Conservation (phyloP, 345 rosid genomes). For the Viola odorata region DNA sequence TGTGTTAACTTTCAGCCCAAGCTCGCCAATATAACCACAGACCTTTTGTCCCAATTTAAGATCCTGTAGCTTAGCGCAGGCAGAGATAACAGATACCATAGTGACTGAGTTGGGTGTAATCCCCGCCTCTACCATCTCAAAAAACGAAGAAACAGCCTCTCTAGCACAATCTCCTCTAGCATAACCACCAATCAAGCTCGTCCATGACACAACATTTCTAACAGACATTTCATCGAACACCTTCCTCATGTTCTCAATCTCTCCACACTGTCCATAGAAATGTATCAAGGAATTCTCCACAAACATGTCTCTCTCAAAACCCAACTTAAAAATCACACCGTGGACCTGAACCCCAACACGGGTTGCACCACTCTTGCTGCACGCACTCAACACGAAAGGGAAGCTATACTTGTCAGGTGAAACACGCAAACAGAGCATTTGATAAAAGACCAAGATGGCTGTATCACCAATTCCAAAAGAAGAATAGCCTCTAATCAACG, state of each 20-base stretch:
- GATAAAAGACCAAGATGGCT: slow-evolving; percentile 35
- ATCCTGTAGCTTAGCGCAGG: slow-evolving; percentile 60
- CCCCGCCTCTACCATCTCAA: slow-evolving; percentile 42
- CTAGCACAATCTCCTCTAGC: slow-evolving; percentile 33
- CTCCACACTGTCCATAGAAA: slow-evolving; percentile 50
- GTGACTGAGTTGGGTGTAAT: slow-evolving; percentile 48
- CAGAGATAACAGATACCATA: slow-evolving; percentile 54
- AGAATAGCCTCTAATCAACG: slow-evolving; percentile 52
- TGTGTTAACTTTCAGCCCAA: slow-evolving; percentile 36
- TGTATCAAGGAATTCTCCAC: slow-evolving; percentile 58
- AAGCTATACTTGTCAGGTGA: slow-evolving; percentile 54
- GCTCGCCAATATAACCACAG: slow-evolving; percentile 29
- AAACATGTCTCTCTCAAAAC: slow-evolving; percentile 37
- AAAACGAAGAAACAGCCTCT: slow-evolving; percentile 55
- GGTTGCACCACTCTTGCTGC: slow-evolving; percentile 37
- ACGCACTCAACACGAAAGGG: slow-evolving; percentile 54
- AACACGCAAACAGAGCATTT: slow-evolving; percentile 35
- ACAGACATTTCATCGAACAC: slow-evolving; percentile 57
- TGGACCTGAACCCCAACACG: slow-evolving; percentile 51
- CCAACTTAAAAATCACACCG: slow-evolving; percentile 41
- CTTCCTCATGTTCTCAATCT: slow-evolving; percentile 34
- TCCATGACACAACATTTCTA: slow-evolving; percentile 67
- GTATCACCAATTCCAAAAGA: slow-evolving; percentile 36
- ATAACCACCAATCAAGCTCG: slow-evolving; percentile 63
- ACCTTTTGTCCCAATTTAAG: slow-evolving; percentile 40